Base-by-base conservation (phyloP, 495 filamentous ascomycete genomes). In the Aspergillus saccharolyticus region DNA sequence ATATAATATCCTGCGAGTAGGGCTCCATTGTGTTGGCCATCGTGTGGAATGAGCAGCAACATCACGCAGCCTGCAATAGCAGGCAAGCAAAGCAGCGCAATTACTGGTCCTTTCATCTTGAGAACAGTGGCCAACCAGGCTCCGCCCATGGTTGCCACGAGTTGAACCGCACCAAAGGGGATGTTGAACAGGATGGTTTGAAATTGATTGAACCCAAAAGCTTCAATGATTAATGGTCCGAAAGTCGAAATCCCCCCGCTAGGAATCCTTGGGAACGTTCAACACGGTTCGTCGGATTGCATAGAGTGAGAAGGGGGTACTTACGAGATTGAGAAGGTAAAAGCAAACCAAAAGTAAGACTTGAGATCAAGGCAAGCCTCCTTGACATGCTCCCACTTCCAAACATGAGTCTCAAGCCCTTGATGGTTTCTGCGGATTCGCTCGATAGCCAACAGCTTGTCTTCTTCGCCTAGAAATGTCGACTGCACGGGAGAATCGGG, bases 111-210 rank as follows among this genome's bases (percentile, higher is more conserved):
- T 57, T 88, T 88, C 55, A 77, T 75, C 48, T 79, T 76, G 49
- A 75, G 70, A 19, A 66, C 57, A 0, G 80, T 82, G 0, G 83
- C 82, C 1, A 84, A 56, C 62, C 74, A 82, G 18, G 80, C 82
- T 6, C 80, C 80, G 8, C 81, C 81, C 53, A 86, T 71, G 0
- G 80, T 85, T 1, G 81, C 79, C 39, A 85, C 66, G 7, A 85
- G 69, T 55, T 85, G 82, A 3, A 86, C 79, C 12, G 80, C 80
- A 18, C 84, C 84, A 44, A 84, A 85, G 0, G 84, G 83, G 56
- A 86, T 83, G 63, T 84, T 86, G 70, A 86, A 83, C 10, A 86
- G 74, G 44, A 86, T 84, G 0, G 84, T 83, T 22, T 79, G 74
- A 56, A 85, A 84, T 25, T 75, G 70, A 54, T 77, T 73, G 63